Conservation (phyloP, 306 rosid species). For the Parietaria judaica region DNA sequence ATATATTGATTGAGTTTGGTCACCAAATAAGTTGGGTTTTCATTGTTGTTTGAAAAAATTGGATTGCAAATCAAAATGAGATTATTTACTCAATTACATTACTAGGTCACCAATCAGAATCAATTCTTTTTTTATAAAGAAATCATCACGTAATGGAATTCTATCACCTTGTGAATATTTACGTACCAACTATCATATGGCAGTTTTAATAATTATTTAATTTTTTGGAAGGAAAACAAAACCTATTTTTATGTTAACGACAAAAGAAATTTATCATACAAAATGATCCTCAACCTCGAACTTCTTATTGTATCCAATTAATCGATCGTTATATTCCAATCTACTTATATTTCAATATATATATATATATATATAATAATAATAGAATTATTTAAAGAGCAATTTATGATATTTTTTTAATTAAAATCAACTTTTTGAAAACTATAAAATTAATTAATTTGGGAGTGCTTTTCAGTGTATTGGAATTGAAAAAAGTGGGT, state of each 20-base stretch:
- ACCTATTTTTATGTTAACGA: neutral
- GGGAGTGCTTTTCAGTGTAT: neutral
- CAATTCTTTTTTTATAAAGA: conserved; percentile 23
- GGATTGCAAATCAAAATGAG: conserved; percentile 3
- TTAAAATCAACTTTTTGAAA: neutral
- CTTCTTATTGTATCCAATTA: neutral
- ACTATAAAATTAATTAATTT: neutral
- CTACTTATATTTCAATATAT: neutral
- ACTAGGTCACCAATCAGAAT: conserved; percentile 22
- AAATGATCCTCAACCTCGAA: conserved; percentile 9
- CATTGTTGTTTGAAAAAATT: conserved; percentile 16
- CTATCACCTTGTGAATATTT: conserved; percentile 19
- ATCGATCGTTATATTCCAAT: neutral
- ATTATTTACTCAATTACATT: conserved; percentile 11
- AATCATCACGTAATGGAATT: conserved; percentile 14
- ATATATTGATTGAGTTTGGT: conserved; percentile 9
- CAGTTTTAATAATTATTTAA: neutral
- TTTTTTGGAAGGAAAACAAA: conserved; percentile 2
- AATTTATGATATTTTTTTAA: neutral
- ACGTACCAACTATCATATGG: conserved; percentile 15
- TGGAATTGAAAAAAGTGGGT: neutral
- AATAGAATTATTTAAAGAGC: neutral
- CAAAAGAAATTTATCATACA: neutral
- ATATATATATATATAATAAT: neutral
- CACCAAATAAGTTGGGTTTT: conserved; percentile 1